phyloP scores from a whole-genome alignment of 345 rosid species.

The Citrus mangshanensis region DNA sequence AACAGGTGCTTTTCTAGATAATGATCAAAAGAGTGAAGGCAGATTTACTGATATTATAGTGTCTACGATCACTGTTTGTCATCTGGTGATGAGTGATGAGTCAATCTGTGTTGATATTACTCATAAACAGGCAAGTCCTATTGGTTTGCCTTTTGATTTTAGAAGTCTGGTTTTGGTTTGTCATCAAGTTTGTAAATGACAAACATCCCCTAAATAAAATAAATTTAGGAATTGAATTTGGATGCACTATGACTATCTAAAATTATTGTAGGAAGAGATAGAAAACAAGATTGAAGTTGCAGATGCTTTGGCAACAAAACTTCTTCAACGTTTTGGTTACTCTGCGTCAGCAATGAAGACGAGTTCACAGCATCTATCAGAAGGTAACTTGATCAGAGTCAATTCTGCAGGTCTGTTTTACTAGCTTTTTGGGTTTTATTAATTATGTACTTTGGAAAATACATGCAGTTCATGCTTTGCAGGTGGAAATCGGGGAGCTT shows the following conservation, averaged over 20 bases:
- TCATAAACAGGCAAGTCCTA: neutral
- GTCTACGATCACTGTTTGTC: neutral
- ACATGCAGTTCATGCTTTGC: slow-evolving; percentile 67
- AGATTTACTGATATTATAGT: neutral
- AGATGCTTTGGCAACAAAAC: slow-evolving; percentile 90
- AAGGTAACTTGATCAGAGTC: slow-evolving; percentile 44
- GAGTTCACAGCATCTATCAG: slow-evolving; percentile 73
- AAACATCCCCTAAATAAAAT: neutral
- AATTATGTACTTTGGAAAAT: slow-evolving; percentile 10
- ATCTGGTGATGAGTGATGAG: neutral
- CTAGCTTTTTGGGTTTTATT: neutral
- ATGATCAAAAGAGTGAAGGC: neutral
- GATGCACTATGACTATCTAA: slow-evolving; percentile 4
- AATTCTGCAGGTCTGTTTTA: neutral
- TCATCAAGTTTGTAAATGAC: neutral
- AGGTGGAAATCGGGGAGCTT: slow-evolving; percentile 89
- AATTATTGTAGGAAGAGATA: slow-evolving; percentile 65
- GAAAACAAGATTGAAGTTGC: slow-evolving; percentile 93
- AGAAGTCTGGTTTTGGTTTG: neutral
- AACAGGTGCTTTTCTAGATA: neutral
- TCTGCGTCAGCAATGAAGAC: slow-evolving; percentile 77
- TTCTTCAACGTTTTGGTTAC: slow-evolving; percentile 68
- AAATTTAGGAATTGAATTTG: neutral
- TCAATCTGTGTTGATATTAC: neutral
- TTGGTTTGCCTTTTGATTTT: neutral